Base-by-base conservation (phyloP, 495 filamentous ascomycete genomes). In the Penicillium cataractarum region DNA sequence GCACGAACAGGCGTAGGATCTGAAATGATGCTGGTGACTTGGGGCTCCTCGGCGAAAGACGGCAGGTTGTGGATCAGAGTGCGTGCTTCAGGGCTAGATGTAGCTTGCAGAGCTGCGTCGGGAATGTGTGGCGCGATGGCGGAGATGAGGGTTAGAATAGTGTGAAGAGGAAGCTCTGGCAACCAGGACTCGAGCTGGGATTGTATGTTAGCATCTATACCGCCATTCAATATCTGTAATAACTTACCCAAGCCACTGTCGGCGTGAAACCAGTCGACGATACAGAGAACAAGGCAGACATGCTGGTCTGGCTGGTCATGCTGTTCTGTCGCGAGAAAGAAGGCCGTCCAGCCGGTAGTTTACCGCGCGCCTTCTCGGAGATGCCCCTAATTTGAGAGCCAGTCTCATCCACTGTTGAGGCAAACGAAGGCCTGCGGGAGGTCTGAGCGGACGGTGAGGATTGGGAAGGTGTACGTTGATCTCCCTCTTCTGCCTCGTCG, bases 301-400 rank as follows among this genome's bases (percentile, higher is more conserved):
- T 81, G 74, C 88, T 89, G 55, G 78, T 84, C 37, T 97, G 82
- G 65, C 92, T 97, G 10, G 92, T 91, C 51, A 88, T 93, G 74
- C 92, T 97, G 69, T 93, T 95, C 70, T 97, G 95, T 8, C 96
- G 83, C 3, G 93, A 97, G 72, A 99, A 97, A 17, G 84, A 85
- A 10, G 84, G 83, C 40, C 91, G 83, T 3, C 91, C 90, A 10
- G 90, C 92, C n/a, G 96, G 96, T 86, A 95, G 92, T 73, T 99
- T 99, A 8, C 95, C 95, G 52, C 95, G 81, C 27, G 95, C 96
- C 71, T 98, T 99, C 74, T 99, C 95, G 10, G 94, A 97, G 92
- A 98, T 99, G 51, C 92, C 94, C 51, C 92, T 86, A n/a, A 96
- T 71, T 35, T 88, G 79, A n/a, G 93, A 92, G 12, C 97, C 85